Percentiles rank a stretch among this genome's conserved stretches.
Evolutionary conservation across 2,329 filamentous ascomycete species (phyloP).

Genomic region (Botrytis galanthina): DNA sequence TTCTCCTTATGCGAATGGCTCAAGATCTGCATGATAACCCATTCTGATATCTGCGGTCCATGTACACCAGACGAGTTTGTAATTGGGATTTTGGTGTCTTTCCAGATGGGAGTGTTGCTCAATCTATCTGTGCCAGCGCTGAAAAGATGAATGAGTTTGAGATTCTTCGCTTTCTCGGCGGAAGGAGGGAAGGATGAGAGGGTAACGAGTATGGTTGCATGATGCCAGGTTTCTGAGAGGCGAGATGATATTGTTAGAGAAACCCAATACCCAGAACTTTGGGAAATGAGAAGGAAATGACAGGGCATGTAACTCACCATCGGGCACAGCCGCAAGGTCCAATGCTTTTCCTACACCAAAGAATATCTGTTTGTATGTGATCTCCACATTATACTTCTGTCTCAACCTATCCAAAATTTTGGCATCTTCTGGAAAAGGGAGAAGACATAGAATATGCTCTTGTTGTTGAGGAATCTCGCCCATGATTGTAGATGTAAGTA

Average conservation of each 20-base stretch:
- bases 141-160: conserved; percentile 41
- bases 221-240: conserved; percentile 30
- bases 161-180: conserved; percentile 32
- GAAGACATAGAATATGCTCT: conserved; percentile 45
- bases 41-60: conserved; percentile 62
- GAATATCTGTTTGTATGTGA: conserved; percentile 42
- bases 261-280: not conserved
- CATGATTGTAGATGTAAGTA: conserved; percentile 39
- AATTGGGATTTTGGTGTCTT: conserved; percentile 38
- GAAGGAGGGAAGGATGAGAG: conserved; percentile 33
- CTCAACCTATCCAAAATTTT: conserved; percentile 41
- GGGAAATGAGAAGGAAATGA: not conserved
- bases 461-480: conserved; percentile 43
- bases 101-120: conserved; percentile 35
- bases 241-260: not conserved
- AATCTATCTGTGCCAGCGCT: conserved; percentile 40
- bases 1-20: conserved; percentile 55
- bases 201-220: conserved; percentile 40
- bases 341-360: conserved; percentile 28
- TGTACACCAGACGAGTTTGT: conserved; percentile 41
- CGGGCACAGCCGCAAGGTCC: conserved; percentile 23
- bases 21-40: conserved; percentile 62
- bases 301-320: conserved; percentile 22
- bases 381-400: conserved; percentile 45
- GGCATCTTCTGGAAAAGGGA: conserved; percentile 45